A percentile compares a stretch with the other conserved stretches of the same genome.
Evolutionary conservation across 2,329 filamentous ascomycete genomes (phyloP).

Genomic region (Epichloe aotearoae): DNA sequence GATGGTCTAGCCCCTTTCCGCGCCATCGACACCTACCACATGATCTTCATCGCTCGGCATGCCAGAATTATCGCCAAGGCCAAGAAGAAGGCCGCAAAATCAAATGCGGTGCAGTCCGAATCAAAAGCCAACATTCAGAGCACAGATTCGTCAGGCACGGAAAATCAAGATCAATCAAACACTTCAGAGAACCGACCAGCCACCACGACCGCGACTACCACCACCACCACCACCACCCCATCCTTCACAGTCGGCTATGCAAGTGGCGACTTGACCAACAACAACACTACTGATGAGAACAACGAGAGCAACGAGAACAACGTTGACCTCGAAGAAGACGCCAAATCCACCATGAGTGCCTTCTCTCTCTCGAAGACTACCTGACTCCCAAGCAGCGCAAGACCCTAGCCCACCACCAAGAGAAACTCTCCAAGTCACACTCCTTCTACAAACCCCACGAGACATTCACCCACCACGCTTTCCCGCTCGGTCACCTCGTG

Average conservation of each 20-base stretch:
- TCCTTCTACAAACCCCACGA: constrained; percentile 86
- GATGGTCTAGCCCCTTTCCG: constrained; percentile 64
- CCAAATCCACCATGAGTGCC: constrained; percentile 17
- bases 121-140: constrained; percentile 9
- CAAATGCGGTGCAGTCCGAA: neutral
- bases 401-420: constrained; percentile 61
- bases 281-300: constrained; percentile 7
- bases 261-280: constrained; percentile 27
- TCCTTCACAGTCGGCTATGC: constrained; percentile 13
- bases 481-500: constrained; percentile 60
- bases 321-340: constrained; percentile 24
- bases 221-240: neutral
- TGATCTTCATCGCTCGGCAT: constrained; percentile 69
- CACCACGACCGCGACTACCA: neutral
- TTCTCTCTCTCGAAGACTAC: constrained; percentile 41
- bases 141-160: neutral
- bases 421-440: constrained; percentile 68
- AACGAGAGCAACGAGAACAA: neutral
- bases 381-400: constrained; percentile 53
- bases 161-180: neutral
- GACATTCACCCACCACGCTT: constrained; percentile 68
- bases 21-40: constrained; percentile 73
- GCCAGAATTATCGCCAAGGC: constrained; percentile 23
- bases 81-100: constrained; percentile 23
- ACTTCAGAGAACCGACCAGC: neutral